Base-by-base conservation (phyloP, 108 stramenopile genomes). In the Fragilaria crotonensis region DNA sequence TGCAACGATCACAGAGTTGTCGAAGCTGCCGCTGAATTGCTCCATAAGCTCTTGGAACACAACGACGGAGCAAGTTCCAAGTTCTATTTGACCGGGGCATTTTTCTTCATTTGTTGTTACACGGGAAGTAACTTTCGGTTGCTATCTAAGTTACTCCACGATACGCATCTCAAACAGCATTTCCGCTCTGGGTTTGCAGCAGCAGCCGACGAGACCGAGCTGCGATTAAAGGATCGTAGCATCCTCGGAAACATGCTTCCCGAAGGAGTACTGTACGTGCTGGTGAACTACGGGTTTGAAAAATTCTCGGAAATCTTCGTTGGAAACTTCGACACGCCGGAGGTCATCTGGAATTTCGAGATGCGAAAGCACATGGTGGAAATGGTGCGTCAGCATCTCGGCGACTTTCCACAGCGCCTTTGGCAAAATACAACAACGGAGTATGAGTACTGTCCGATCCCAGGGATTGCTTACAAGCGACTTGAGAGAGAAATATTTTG, bases 381-480 rank as follows among this genome's bases (percentile, higher is more conserved):
- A 33, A 85, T 87, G 84, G 62, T 87, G 14, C 56, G 75, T 2
- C 82, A 92, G 55, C 90, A 92, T 66, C 61, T 92, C 1, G 90
- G 90, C 14, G 85, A 92, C 53, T 87, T 92, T 66, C 84, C 85
- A n/a, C 66, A 72, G 33, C 73, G 90, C 21, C 58, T 87, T 11
- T 73, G 70, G 57, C 83, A 87, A 36, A 78, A 87, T 61, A 79
- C 84, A 26, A 69, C 70, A 36, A 63, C 71, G 17, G 55, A 72
- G 58, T 92, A 83, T 66, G 85, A 87, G 59, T 92, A 85, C 66
- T 77, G 76, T 56, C 90, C 90, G 22, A 83, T 87, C 36, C 85
- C 85, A 5, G 72, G 72, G 17, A 60, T 92, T 11, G 58, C 71
- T 0, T 92, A 87, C 75, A 71, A 70, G 54, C 64, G 75, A 29